Evolutionary conservation across 1,284 basidiomycete genomes (phyloP), one percentile per base, ranked within the genome.

Genomic region (Cryptococcus wingfieldii): DNA sequence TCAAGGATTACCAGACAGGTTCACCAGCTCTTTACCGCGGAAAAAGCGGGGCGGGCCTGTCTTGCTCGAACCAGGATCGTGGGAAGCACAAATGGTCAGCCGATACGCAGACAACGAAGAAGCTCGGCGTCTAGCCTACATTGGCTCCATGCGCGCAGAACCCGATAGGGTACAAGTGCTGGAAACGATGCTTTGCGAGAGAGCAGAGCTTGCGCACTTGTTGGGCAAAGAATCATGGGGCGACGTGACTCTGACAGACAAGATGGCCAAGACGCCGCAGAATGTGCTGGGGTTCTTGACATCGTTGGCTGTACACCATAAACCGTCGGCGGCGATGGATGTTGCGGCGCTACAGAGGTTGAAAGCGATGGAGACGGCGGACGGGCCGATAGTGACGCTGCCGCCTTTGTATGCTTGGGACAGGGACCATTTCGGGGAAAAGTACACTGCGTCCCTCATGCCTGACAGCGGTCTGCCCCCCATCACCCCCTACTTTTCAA

Each of bases 191-290:
- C 77, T 98, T 18, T 79, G 79, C 37, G 84, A 84, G 46, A 83
- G 93, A 23, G 87, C 86, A 8, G 83, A 91, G 66, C 80, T 95
- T 9, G 91, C 93, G 1, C 82, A 79, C 25, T 78, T 96, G 18
- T 86, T 94, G 18, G 92, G 93, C 8, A 84, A 85, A 66, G 80
- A 85, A 44, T 92, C 87, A 61, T 97, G 84, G 79, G 89, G 85
- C 0, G 84, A 89, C 58, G 87, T 95, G 81, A 83, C 86, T 1
- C 80, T 96, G 7, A 83, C 84, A 31, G 92, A 96, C 76, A 97
- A 95, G 79, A 97, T 97, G 93, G 92, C 91, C 5, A 90, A 88
- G 75, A 88, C 83, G 42, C 91, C 91, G 49, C 86, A 88, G 86
- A 91, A 95, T 71, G 92, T 96, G 25, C 80, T 79, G 57, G 84